Evolutionary conservation across 225 moss, liverwort and hornwort genomes (phyloP), one percentile per base, ranked within the genome.

Genomic region (Marchantia polymorpha): DNA sequence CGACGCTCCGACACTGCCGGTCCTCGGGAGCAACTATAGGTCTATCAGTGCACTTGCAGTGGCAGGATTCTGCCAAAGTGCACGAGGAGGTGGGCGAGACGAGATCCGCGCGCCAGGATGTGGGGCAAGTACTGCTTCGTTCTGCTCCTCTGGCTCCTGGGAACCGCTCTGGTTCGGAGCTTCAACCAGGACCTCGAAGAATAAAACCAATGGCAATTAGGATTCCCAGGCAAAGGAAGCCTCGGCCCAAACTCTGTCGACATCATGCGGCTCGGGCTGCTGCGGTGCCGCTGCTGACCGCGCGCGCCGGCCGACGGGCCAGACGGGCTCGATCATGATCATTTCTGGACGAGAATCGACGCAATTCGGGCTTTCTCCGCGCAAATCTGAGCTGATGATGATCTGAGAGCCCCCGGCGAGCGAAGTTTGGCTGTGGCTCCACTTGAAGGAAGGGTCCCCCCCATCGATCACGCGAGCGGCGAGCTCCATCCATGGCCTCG

Each of bases 91-190:
- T 50, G 3, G 46, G 39, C 17, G 31, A 58, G 56, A 52, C 8
- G 55, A 56, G 69, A 39, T 78, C 52, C 78, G 56, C 58, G 61
- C 76, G 50, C 48, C 68, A 79, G 56, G 78, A 79, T 79, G 78
- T 79, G 78, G 78, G 78, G 78, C 68, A 79, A 68, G 56, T 79
- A 81, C 54, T 82, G 77, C 64, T 71, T 77, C 23, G 71, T 82
- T 77, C 70, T 77, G 71, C 72, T 77, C 51, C 52, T 63, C 17
- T 64, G 77, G 77, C 63, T 72, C 69, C 55, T 76, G 69, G 81
- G 82, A 49, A 71, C 70, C 16, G 82, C 72, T 51, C 70, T 77
- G 69, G 72, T 72, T 69, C 60, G 60, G 31, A 52, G 51, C 61
- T 52, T 72, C n/a, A 64, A 72, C 26, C 77, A 25, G 54, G 29